A percentile compares a stretch with the other conserved stretches of the same genome.
Evolutionary conservation across 306 rosid species (phyloP).

Genomic region (Trifolium fragiferum): DNA sequence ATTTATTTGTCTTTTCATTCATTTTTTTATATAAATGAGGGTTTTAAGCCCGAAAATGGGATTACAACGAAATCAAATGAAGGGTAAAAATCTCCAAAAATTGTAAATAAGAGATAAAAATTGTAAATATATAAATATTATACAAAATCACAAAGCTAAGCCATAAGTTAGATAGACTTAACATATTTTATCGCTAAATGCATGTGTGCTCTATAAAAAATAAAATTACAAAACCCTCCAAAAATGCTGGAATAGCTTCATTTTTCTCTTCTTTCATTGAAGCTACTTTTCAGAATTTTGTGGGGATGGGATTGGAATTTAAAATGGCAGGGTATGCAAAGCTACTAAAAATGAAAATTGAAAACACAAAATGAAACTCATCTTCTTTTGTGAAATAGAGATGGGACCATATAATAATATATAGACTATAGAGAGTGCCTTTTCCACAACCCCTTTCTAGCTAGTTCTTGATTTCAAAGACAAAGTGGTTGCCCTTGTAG

Average conservation of each 20-base stretch:
- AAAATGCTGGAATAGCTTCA: neutral
- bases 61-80: too few species aligned
- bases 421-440: slow-evolving; percentile 18
- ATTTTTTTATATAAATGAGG: too few species aligned
- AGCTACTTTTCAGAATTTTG: neutral
- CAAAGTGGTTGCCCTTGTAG: neutral
- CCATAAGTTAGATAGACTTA: too few species aligned
- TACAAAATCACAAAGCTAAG: too few species aligned
- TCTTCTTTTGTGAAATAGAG: slow-evolving; percentile 34
- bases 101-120: too few species aligned
- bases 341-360: slow-evolving; percentile 40
- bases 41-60: too few species aligned
- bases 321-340: neutral
- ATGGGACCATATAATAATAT: slow-evolving; percentile 34
- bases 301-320: slow-evolving; percentile 2
- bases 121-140: too few species aligned
- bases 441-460: slow-evolving; percentile 30
- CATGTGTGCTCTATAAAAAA: too few species aligned
- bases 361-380: slow-evolving; percentile 55
- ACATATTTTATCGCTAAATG: too few species aligned
- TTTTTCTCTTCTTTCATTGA: neutral
- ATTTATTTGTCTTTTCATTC: too few species aligned
- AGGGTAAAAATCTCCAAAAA: too few species aligned
- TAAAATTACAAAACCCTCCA: neutral
- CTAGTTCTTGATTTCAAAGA: slow-evolving; percentile 34